Evolutionary conservation across 2,329 filamentous ascomycete species (phyloP), one percentile per base, ranked within the genome.

Genomic region (Colletotrichum incanum): DNA sequence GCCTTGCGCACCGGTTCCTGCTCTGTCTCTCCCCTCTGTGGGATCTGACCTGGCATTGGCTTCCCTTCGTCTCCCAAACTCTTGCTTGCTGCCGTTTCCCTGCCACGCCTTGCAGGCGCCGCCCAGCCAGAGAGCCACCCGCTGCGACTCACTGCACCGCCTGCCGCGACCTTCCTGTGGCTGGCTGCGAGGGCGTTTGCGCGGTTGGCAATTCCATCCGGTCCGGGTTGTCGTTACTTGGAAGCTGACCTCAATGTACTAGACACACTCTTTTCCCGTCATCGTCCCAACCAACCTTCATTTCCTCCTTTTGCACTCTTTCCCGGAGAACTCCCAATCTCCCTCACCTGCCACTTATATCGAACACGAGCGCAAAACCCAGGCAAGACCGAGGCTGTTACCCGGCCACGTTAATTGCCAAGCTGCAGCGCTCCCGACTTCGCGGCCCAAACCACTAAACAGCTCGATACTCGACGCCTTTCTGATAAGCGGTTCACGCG

Each of bases 241-340:
- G 45, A 68, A 63, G 65, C 69, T 72, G 45, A 72, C 69, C 45
- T 58, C 23, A 47, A 52, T 69, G 28, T 55, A 63, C 52, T 59
- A 72, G 59, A 56, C 67, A 56, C 67, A 68, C 69, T 56, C 59
- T 62, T 67, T 37, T 41, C 39, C 47, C 34, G 49, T 28, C 55
- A 61, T 61, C 41, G 49, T 56, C 49, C 39, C 58, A 47, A 63
- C 59, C 65, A 39, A 8, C 64, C 26, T 58, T 63, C 64, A 52
- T 39, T 31, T 47, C 50, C 65, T 58, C 58, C 52, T 45, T 64
- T 69, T 72, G 37, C 69, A 69, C 52, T 68, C 45, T 68, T 68
- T 69, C 58, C 45, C 20, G 55, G 47, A 43, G 58, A 47, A 31
- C 23, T 39, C 49, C 58, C 59, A 50, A 68, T 54, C 28, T 31